phyloP scores from a whole-genome alignment of 306 rosid species.

The Inga laurina region DNA sequence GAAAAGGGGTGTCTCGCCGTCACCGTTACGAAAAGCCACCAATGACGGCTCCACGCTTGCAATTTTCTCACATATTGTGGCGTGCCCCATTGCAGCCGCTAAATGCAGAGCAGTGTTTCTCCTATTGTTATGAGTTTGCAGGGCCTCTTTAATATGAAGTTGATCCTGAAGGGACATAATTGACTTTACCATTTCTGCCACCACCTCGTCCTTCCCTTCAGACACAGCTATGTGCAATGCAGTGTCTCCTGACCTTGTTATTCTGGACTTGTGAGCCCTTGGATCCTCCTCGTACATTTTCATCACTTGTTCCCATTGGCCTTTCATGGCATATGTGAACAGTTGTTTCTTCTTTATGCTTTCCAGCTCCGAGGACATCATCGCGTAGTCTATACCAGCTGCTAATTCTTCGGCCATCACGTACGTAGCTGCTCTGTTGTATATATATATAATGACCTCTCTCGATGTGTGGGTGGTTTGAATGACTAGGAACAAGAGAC shows the following conservation, averaged over 20 bases:
- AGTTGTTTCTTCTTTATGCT: background rate
- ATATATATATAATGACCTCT: background rate
- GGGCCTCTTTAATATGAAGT: background rate
- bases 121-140: slow-evolving; percentile 13
- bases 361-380: background rate
- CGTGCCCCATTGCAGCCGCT: slow-evolving; percentile 44
- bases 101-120: slow-evolving; percentile 49
- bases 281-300: background rate
- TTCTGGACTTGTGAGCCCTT: slow-evolving; percentile 21
- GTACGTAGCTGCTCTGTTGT: background rate
- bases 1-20: slow-evolving; percentile 60
- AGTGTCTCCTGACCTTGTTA: slow-evolving; percentile 52
- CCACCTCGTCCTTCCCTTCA: slow-evolving; percentile 34
- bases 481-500: background rate
- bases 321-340: slow-evolving; percentile 35
- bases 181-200: slow-evolving; percentile 7
- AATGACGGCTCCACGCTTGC: background rate
- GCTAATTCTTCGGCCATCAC: background rate
- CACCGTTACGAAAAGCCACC: slow-evolving; percentile 36
- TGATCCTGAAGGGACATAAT: rapidly evolving
- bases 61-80: slow-evolving; percentile 34
- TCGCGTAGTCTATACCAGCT: background rate
- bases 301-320: slow-evolving; percentile 40
- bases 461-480: background rate
- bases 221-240: slow-evolving; percentile 55